phyloP scores from a whole-genome alignment of 2,329 filamentous ascomycete genomes.

The Sporothrix humicola region DNA sequence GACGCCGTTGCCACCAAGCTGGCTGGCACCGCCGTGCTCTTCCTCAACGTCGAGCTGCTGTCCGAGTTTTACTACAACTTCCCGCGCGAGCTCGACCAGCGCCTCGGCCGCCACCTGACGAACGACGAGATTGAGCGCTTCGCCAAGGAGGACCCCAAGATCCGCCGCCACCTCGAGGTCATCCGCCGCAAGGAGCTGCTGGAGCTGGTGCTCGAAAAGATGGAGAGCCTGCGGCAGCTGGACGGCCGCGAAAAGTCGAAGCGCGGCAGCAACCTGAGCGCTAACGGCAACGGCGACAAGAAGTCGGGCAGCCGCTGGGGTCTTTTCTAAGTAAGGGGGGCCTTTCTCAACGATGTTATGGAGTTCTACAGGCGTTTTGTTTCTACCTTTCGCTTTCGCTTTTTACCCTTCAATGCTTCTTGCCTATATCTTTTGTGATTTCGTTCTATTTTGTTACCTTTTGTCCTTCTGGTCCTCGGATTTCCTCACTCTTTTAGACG shows the following conservation, averaged over 20 bases:
- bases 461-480: neutral
- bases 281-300: slow-evolving; percentile 30
- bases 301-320: slow-evolving; percentile 37
- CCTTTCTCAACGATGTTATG: slow-evolving; percentile 14
- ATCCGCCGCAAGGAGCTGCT: slow-evolving; percentile 90
- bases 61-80: slow-evolving; percentile 99
- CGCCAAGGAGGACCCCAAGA: slow-evolving; percentile 89
- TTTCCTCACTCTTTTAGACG: slow-evolving; percentile 28
- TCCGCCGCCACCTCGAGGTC: slow-evolving; percentile 86
- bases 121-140: slow-evolving; percentile 86
- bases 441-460: neutral
- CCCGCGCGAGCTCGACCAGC: slow-evolving; percentile 85
- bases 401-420: neutral
- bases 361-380: slow-evolving; percentile 13
- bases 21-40: slow-evolving; percentile 91
- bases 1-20: slow-evolving; percentile 95
- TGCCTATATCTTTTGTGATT: slow-evolving; percentile 23
- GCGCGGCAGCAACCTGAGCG: slow-evolving; percentile 50
- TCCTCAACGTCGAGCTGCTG: slow-evolving; percentile 94
- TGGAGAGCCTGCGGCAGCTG: slow-evolving; percentile 85
- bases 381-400: neutral
- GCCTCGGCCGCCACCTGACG: slow-evolving; percentile 80
- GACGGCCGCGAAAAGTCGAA: slow-evolving; percentile 72
- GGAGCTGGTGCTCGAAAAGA: slow-evolving; percentile 92
- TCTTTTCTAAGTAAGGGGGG: slow-evolving; percentile 26